Evolutionary conservation across 345 rosid genomes (phyloP), one percentile per base, ranked within the genome.

Genomic region (Hypericum androsaemum): DNA sequence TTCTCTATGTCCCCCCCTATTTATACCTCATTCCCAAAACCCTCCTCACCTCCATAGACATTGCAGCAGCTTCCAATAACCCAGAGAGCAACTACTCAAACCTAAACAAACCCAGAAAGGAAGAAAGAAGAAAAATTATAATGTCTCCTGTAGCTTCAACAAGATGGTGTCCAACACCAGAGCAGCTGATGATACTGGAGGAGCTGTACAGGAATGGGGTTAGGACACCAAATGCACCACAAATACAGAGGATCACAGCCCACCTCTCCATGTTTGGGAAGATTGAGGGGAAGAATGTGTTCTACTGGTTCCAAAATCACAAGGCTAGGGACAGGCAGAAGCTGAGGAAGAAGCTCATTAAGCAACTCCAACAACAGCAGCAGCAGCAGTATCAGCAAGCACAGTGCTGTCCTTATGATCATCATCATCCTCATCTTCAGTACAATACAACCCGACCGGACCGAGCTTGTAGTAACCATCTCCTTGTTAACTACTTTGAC

Each of bases 101-200:
- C n/a, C n/a, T n/a, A n/a, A 39, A 39, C 39, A 59, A 37, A 41
- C 8, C 1, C 40, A 37, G 2, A 14, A 39, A n/a, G 10, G 12
- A 47, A n/a, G 28, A 35, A 37, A 35, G n/a, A 10, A 10, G 10
- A 12, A 6, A 8, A 15, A 43, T 1, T n/a, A n/a, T n/a, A 45
- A 88, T 84, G 95, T 71, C 82, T 62, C 94, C 83, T 8, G 66
- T 82, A 47, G 66, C 77, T 47, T 80, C 97, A 12, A 54, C 97
- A 10, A 76, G 98, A 60, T 90, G 98, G 98, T 87, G 95, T 67
- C 98, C 98, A 12, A 90, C 98, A 37, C 92, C 95, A 47, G 95
- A 90, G 55, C 98, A 90, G 50, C 70, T 90, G 39, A 90, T 87
- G 96, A 87, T 87, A 43, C 57, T 90, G 45, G 92, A 84, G 63